Percentiles rank a stretch among this genome's conserved stretches.
These are phyloP conservation scores for Podaxis mareebaensis DNA, from an alignment of 768 basidiomycete species.

Conservation along the genomic window DNA sequence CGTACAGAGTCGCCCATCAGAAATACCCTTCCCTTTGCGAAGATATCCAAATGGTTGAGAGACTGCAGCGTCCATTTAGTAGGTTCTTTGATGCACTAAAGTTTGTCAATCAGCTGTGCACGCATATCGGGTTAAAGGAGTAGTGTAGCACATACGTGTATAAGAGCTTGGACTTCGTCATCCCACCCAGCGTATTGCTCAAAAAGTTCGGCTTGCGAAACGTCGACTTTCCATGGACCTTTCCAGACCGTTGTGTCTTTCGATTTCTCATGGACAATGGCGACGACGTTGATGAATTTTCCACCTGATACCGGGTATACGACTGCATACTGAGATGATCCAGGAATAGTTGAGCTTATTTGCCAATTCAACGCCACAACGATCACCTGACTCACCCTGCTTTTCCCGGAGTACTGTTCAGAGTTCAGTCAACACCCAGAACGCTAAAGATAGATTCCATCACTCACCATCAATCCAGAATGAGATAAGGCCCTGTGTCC, in stretches of 20 bases:
- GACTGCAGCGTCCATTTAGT: slow-evolving; percentile 25
- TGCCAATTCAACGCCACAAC: not conserved
- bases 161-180: slow-evolving; percentile 16
- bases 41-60: slow-evolving; percentile 20
- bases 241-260: slow-evolving; percentile 16
- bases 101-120: not conserved
- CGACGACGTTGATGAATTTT: slow-evolving; percentile 46
- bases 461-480: slow-evolving; percentile 25
- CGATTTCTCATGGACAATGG: slow-evolving; percentile 28
- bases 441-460: not conserved
- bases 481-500: slow-evolving; percentile 25
- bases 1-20: slow-evolving; percentile 27
- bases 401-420: slow-evolving; percentile 31
- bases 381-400: slow-evolving; percentile 21
- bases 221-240: slow-evolving; percentile 22
- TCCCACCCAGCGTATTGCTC: slow-evolving; percentile 20
- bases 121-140: not conserved
- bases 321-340: slow-evolving; percentile 39
- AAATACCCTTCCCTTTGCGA: slow-evolving; percentile 21
- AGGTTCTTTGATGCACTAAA: slow-evolving; percentile 22
- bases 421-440: not conserved
- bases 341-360: not conserved
- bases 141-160: slow-evolving; percentile 13
- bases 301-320: slow-evolving; percentile 50
- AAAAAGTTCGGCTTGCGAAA: slow-evolving; percentile 16